Conservation (phyloP, 805 yeast species). For the Jamesozyma spencerorum region DNA sequence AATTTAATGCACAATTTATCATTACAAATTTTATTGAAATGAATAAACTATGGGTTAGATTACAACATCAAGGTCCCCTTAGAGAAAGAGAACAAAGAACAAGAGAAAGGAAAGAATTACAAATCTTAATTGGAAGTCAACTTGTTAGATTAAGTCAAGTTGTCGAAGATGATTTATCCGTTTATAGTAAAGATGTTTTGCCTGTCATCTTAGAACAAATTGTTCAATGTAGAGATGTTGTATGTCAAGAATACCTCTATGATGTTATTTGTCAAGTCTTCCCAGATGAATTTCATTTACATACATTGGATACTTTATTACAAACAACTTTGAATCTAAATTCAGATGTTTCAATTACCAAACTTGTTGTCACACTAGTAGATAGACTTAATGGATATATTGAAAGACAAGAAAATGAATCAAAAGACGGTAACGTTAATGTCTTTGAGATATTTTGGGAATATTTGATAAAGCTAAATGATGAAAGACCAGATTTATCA, state of each 20-base stretch:
- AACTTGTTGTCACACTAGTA: conserved; percentile 59
- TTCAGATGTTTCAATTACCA: conserved; percentile 60
- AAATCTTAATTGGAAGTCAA: conserved; percentile 87
- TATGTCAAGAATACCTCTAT: conserved; percentile 85
- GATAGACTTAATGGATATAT: conserved; percentile 42
- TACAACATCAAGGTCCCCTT: conserved; percentile 92
- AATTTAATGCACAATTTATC: conserved; percentile 52
- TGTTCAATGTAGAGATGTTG: conserved; percentile 79
- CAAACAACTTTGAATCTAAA: conserved; percentile 56
- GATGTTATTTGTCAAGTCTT: conserved; percentile 91
- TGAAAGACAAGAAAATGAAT: conserved; percentile 8
- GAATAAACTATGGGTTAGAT: conserved; percentile 96
- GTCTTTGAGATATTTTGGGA: conserved; percentile 60
- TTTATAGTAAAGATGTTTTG: conserved; percentile 43
- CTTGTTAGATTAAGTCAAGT: conserved; percentile 81
- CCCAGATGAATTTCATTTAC: conserved; percentile 84
- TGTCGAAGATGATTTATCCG: conserved; percentile 54
- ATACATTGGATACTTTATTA: conserved; percentile 59
- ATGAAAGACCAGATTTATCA: conserved; percentile 55
- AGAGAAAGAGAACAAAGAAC: conserved; percentile 67
- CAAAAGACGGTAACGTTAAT: conserved; percentile 13
- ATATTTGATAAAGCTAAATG: conserved; percentile 48
- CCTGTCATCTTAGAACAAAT: conserved; percentile 84
- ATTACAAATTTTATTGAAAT: conserved; percentile 87
- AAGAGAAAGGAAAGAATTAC: conserved; percentile 77